Evolutionary conservation across 2,329 filamentous ascomycete genomes (phyloP), one percentile per base, ranked within the genome.

Genomic region (Dothistroma septosporum): DNA sequence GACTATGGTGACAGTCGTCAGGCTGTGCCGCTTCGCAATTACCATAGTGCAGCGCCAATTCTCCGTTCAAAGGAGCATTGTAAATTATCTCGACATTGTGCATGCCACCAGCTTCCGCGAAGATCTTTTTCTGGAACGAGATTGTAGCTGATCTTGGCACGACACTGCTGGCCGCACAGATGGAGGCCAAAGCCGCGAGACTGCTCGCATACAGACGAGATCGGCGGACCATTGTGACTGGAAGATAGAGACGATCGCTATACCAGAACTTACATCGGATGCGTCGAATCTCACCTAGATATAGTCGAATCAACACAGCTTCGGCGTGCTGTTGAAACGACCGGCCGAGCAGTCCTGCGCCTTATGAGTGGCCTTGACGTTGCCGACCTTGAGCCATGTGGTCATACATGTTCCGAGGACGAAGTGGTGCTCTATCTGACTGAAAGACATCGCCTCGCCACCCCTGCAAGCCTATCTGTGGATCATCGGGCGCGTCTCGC

Each of bases 71-170:
- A 21, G 72, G 70, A 19, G 73, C 69, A 44, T 73, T 72, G 61
- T 78, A 81, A 5, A 70, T 73, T 21, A 83, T 70, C 48, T 82
- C 76, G 32, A 83, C 72, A 65, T 83, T 83, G 66, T 83, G 79
- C 61, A 83, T 66, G 21, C 70, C 71, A 46, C 70, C 69, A 31
- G 68, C 70, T 53, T 73, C 70, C 9, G 68, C 68, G 10, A 64
- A 32, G 19, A 71, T 65, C 24, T 57, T 59, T 59, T 70, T 59
- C 57, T 69, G 62, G 41, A 71, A 71, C 4, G 60, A 56, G 12
- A 71, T 60, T 10, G 60, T 66, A 3, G 63, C 47, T 8, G 66
- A 61, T 59, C 60, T 59, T 6, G 64, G 60, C 12, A 61, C 55
- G 33, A 53, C 59, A 57, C 57, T 60, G 35, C 61, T 60, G 16